phyloP scores from a whole-genome alignment of 2,329 filamentous ascomycete species.

The Ceratocystis variospora region DNA sequence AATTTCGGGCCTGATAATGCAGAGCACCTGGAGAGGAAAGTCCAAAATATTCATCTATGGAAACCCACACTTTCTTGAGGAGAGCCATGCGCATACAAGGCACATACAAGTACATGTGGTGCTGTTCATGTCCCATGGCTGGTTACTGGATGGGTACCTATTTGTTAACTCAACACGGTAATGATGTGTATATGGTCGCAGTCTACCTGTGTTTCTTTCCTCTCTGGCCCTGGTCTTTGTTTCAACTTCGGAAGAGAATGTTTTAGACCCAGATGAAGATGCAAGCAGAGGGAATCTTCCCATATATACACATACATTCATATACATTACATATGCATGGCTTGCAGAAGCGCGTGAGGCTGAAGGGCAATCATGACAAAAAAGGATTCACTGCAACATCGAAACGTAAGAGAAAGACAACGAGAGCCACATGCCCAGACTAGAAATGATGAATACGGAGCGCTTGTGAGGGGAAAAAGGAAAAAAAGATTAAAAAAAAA shows the following conservation, averaged over 20 bases:
- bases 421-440: too few relatives aligned
- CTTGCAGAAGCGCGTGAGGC: slow-evolving; percentile 10
- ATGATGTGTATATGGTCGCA: neutral
- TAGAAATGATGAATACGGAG: too few relatives aligned
- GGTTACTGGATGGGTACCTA: neutral
- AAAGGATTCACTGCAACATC: neutral
- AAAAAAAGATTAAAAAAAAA: too few relatives aligned
- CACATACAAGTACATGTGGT: too few relatives aligned
- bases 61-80: neutral
- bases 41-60: neutral
- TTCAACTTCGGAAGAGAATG: neutral
- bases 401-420: neutral
- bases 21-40: neutral
- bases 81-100: neutral
- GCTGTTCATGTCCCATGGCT: too few relatives aligned
- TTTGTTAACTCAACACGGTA: neutral
- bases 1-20: neutral
- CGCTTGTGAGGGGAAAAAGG: too few relatives aligned
- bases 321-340: slow-evolving; percentile 1
- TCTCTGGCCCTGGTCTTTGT: neutral
- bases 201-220: neutral
- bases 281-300: too few relatives aligned
- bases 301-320: neutral
- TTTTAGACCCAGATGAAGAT: too few relatives aligned
- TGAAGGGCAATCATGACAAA: slow-evolving; percentile 1